Evolutionary conservation across 768 basidiomycete species (phyloP).

Genomic region (Russula olivacea): DNA sequence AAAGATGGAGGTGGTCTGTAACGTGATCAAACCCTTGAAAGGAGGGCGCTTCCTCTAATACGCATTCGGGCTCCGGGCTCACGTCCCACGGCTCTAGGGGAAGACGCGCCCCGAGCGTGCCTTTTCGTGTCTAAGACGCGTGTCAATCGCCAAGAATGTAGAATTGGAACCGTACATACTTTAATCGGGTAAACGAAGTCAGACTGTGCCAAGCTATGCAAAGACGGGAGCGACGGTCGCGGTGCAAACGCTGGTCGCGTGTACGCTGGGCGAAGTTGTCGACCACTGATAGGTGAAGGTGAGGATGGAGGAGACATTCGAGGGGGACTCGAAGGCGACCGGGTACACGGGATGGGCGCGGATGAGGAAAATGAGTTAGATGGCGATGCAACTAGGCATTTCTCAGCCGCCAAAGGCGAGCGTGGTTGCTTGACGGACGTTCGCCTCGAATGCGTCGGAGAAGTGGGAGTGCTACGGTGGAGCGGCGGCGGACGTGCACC

Average conservation of each 20-base stretch:
- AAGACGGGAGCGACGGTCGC: conserved; percentile 41
- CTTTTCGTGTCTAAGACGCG: conserved; percentile 35
- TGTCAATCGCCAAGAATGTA: conserved; percentile 4
- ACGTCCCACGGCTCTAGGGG: conserved; percentile 41
- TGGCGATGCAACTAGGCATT: not conserved
- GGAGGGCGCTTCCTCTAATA: conserved; percentile 12
- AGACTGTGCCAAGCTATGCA: conserved; percentile 36
- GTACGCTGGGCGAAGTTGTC: conserved; percentile 37
- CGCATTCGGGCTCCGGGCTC: conserved; percentile 16
- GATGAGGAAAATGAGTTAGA: conserved; percentile 9
- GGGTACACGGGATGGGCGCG: conserved; percentile 22
- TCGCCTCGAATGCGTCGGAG: conserved; percentile 16
- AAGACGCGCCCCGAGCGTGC: conserved; percentile 39
- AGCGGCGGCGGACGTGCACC: conserved; percentile 25
- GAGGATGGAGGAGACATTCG: conserved; percentile 12
- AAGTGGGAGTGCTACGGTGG: conserved; percentile 23
- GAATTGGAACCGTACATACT: conserved; percentile 28
- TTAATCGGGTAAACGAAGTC: conserved; percentile 36
- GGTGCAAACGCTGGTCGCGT: conserved; percentile 39
- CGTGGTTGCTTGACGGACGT: conserved; percentile 15
- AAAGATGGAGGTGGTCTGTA: conserved; percentile 7
- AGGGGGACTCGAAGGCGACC: conserved; percentile 22
- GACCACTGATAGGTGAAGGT: conserved; percentile 20
- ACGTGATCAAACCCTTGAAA: conserved; percentile 16
- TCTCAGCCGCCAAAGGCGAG: conserved; percentile 19